Evolutionary conservation across 805 yeast genomes (phyloP).

Genomic region (Wickerhamomyces queroliae): DNA sequence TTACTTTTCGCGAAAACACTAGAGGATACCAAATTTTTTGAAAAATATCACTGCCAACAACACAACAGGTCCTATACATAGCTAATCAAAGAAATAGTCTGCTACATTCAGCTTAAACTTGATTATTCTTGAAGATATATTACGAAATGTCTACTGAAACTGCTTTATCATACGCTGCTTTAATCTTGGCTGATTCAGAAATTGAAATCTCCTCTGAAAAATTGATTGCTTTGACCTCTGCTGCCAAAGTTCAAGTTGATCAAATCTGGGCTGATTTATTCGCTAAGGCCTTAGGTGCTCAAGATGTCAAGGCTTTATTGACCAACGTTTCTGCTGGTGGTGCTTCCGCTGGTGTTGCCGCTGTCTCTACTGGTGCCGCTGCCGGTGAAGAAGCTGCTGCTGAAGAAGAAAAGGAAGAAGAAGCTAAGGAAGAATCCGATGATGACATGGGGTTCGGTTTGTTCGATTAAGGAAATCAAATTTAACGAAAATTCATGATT

Average conservation of each 20-base stretch:
- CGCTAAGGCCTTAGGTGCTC: conserved; percentile 84
- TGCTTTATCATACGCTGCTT: conserved; percentile 88
- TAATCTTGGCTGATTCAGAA: conserved; percentile 90
- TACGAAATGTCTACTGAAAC: conserved; percentile 64
- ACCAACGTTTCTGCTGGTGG: conserved; percentile 67
- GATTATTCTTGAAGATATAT: conserved; percentile 21
- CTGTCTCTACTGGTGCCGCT: conserved; percentile 56
- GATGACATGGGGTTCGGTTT: conserved; percentile 95
- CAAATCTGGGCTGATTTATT: conserved; percentile 81
- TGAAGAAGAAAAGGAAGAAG: conserved; percentile 50
- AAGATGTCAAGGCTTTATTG: conserved; percentile 76
- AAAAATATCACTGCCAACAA: background rate
- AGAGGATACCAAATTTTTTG: background rate
- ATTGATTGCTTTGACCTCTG: conserved; percentile 67
- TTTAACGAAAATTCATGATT: background rate
- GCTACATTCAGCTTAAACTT: conserved; percentile 24
- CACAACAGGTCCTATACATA: background rate
- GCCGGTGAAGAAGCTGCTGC: conserved; percentile 62
- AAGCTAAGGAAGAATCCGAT: conserved; percentile 49
- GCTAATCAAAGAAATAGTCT: conserved; percentile 23
- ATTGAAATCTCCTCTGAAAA: conserved; percentile 83
- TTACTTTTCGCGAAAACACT: background rate
- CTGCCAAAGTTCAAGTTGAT: conserved; percentile 82
- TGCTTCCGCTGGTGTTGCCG: conserved; percentile 69
- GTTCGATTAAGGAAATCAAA: conserved; percentile 57